Base-by-base conservation (phyloP, 768 basidiomycete species). In the Gloeostereum incarnatum region DNA sequence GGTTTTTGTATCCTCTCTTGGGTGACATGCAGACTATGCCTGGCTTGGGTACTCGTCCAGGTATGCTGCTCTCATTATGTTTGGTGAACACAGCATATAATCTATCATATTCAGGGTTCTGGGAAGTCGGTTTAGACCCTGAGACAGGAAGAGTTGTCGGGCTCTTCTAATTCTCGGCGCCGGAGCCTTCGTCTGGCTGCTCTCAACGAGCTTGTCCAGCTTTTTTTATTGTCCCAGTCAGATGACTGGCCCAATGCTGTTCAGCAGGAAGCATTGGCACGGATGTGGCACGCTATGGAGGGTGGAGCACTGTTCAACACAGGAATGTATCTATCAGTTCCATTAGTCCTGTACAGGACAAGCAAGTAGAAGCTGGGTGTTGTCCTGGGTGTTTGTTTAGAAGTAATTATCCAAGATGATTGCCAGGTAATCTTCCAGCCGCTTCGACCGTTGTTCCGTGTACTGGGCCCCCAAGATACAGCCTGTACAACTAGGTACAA, bases 11-110 rank as follows among this genome's bases (percentile, higher is more conserved):
- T 60, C 93, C 94, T 17, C 74, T 97, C 45, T 69, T 87, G n/a
- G 89, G 87, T 26, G 90, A 93, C 57, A 97, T 99, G 88, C 85
- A 89, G 58, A 97, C 92, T 40, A 94, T 99, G 90, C 94, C 94
- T 31, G 94, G 92, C 48, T 73, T 96, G 29, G 88, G 81, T 18
- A 96, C 90, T 42, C 79, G 91, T 43, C 91, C 91, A 57, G 88
- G 85, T 78, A 41, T 48, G 62, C 43, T 23, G 3, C 16, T 25
- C 18, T 42, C 3, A 27, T 13, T 18, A 18, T 26, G 6, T 23
- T 18, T 11, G 26, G 6, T 44, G n/a, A n/a, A n/a, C n/a, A n/a
- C n/a, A n/a, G n/a, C n/a, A n/a, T n/a, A n/a, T 38, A 29, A 44
- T 37, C 33, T 41, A 6, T 31, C 3, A 19, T 33, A 44, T 47